A percentile compares a stretch with the other conserved stretches of the same genome.
Conservation (phyloP, 176 grass and related monocot species). For the Oryza brachyantha region DNA sequence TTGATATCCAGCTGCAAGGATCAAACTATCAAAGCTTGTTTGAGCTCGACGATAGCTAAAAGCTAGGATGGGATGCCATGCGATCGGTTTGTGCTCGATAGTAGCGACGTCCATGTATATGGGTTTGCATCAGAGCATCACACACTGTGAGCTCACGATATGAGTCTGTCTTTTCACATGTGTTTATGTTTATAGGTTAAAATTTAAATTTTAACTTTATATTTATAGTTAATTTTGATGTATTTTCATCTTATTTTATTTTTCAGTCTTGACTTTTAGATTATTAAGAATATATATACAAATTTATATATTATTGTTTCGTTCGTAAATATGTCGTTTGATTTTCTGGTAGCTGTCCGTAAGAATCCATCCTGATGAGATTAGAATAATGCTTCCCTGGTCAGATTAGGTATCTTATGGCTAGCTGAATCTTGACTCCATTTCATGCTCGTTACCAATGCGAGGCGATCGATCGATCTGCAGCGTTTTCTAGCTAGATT, state of each 20-base stretch:
- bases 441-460: constrained; percentile 35
- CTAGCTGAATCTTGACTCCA: constrained; percentile 22
- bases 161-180: too few species aligned
- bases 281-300: too few species aligned
- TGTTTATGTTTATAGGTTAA: too few species aligned
- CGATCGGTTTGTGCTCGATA: background rate
- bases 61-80: background rate
- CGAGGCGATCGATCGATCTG: background rate
- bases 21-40: background rate
- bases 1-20: background rate
- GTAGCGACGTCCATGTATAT: background rate
- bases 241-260: too few species aligned
- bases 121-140: background rate
- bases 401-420: background rate
- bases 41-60: background rate
- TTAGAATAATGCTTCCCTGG: background rate
- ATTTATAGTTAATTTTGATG: too few species aligned
- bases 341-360: too few species aligned
- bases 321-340: too few species aligned
- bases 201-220: too few species aligned
- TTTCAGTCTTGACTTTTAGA: too few species aligned
- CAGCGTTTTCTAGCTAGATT: constrained; percentile 12
- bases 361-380: too few species aligned
- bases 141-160: background rate
- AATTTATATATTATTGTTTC: too few species aligned